phyloP scores from a whole-genome alignment of 2,329 filamentous ascomycete species.

The Anthostomella pinea region DNA sequence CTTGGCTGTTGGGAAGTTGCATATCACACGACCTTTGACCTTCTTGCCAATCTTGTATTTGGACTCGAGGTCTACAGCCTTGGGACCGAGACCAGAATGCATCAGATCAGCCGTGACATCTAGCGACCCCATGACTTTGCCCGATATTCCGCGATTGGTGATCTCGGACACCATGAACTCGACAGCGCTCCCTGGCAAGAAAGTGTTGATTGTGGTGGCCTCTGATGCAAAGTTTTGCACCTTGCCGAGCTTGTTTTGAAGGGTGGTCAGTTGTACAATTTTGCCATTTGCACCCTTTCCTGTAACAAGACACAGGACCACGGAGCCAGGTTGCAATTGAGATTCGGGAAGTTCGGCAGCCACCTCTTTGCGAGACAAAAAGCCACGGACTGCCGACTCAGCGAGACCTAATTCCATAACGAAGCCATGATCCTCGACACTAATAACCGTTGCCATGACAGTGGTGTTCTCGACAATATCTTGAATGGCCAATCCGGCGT shows the following conservation, averaged over 20 bases:
- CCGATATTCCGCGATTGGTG: slow-evolving; percentile 70
- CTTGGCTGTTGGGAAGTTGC: slow-evolving; percentile 76
- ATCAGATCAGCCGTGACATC: slow-evolving; percentile 88
- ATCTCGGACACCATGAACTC: slow-evolving; percentile 80
- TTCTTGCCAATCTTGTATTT: slow-evolving; percentile 83
- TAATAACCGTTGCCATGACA: slow-evolving; percentile 82
- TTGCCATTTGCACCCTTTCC: slow-evolving; percentile 74
- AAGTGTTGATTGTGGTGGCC: slow-evolving; percentile 84
- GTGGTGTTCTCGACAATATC: slow-evolving; percentile 74
- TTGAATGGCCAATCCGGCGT: slow-evolving; percentile 68
- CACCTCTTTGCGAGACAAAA: slow-evolving; percentile 81
- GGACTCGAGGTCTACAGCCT: slow-evolving; percentile 66
- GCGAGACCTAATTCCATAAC: slow-evolving; percentile 87
- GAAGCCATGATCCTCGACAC: slow-evolving; percentile 93
- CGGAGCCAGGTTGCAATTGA: slow-evolving; percentile 75
- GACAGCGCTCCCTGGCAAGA: slow-evolving; percentile 86
- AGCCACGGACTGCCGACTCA: slow-evolving; percentile 68
- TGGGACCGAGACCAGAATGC: slow-evolving; percentile 75
- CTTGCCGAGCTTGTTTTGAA: slow-evolving; percentile 66
- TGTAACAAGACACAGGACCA: slow-evolving; percentile 79
- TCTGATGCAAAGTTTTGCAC: slow-evolving; percentile 64
- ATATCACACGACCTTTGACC: slow-evolving; percentile 82
- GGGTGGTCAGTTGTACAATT: slow-evolving; percentile 80
- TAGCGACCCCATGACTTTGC: slow-evolving; percentile 88
- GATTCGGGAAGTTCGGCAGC: slow-evolving; percentile 62